These are phyloP conservation scores for Russula foetens DNA, from an alignment of 768 basidiomycete species.

Conservation along the genomic window DNA sequence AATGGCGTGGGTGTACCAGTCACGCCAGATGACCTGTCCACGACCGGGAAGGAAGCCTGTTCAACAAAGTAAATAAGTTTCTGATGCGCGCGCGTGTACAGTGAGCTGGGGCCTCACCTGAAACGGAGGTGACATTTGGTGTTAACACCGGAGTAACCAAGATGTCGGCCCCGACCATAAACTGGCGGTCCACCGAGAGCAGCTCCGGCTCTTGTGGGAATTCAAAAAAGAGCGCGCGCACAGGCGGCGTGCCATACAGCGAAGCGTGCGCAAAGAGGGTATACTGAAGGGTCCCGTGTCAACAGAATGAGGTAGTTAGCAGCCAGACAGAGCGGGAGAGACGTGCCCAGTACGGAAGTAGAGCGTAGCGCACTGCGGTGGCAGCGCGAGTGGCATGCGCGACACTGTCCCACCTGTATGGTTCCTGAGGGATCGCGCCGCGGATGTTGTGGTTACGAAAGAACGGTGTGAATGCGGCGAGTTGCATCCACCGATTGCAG, in stretches of 20 bases:
- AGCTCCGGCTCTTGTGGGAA: slow-evolving; percentile 65
- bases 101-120: slow-evolving; percentile 38
- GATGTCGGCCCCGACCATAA: slow-evolving; percentile 60
- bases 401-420: slow-evolving; percentile 75
- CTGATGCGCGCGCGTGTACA: neutral
- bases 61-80: neutral
- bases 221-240: slow-evolving; percentile 71
- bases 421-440: slow-evolving; percentile 68
- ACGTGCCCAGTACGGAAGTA: slow-evolving; percentile 74
- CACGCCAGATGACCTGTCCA: slow-evolving; percentile 53
- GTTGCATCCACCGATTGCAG: slow-evolving; percentile 80
- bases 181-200: slow-evolving; percentile 57
- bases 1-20: slow-evolving; percentile 62
- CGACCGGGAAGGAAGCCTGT: slow-evolving; percentile 59
- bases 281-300: slow-evolving; percentile 36
- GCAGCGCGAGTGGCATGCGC: slow-evolving; percentile 65
- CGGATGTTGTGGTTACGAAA: slow-evolving; percentile 69
- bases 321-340: neutral
- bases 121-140: slow-evolving; percentile 60
- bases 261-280: slow-evolving; percentile 68
- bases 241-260: slow-evolving; percentile 53
- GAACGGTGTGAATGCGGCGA: slow-evolving; percentile 78
- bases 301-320: neutral
- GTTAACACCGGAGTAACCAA: slow-evolving; percentile 69
- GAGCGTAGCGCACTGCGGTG: slow-evolving; percentile 58